Conservation (phyloP, 129 eudicot genomes). For the Saposhnikovia divaricata region DNA sequence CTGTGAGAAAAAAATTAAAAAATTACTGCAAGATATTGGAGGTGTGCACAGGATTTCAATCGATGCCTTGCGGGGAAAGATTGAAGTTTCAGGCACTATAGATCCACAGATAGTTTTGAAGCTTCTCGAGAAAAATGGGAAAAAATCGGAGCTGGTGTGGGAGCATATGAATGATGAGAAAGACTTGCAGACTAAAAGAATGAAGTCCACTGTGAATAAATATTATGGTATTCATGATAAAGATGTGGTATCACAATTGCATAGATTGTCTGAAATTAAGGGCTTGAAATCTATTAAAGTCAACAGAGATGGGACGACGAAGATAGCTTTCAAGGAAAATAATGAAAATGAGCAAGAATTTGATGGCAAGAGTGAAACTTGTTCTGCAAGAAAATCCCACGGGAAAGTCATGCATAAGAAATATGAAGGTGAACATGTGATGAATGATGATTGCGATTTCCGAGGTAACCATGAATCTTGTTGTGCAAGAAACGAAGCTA, state of each 20-base stretch:
- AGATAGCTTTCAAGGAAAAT: background rate
- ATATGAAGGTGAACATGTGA: background rate
- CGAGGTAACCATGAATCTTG: background rate
- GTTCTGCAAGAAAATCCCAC: background rate
- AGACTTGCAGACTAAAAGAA: background rate
- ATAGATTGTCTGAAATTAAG: background rate
- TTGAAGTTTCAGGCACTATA: background rate
- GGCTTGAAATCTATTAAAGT: slow-evolving; percentile 1
- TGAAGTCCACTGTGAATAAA: background rate
- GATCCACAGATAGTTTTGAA: background rate
- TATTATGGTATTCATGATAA: background rate
- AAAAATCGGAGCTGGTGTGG: slow-evolving; percentile 1
- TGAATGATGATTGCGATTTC: background rate
- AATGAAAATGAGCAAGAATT: background rate
- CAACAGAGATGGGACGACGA: background rate
- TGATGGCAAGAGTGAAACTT: background rate
- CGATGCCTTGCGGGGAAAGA: background rate
- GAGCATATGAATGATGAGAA: background rate
- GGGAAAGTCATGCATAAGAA: background rate
- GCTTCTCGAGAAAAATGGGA: background rate
- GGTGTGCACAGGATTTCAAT: background rate
- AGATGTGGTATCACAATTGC: background rate
- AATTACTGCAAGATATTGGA: slow-evolving; percentile 2
- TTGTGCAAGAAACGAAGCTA: background rate
- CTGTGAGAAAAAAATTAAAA: background rate